phyloP scores from a whole-genome alignment of 495 filamentous ascomycete species.

The Ramalina peruviana region DNA sequence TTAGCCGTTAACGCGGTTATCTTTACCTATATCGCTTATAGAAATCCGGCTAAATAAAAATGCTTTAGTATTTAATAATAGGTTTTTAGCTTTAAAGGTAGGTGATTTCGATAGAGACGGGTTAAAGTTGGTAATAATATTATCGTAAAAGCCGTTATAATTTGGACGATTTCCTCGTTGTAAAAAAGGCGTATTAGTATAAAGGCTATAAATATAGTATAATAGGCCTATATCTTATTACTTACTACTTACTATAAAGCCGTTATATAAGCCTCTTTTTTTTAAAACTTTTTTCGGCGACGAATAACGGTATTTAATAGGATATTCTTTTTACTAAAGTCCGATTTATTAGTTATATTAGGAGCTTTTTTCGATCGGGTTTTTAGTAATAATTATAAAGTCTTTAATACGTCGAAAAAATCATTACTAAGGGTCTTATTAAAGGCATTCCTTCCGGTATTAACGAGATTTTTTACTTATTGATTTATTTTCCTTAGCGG shows the following conservation, averaged over 20 bases:
- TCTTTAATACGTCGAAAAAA: too few relatives aligned
- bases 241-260: not conserved
- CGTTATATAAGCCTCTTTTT: too few relatives aligned
- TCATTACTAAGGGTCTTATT: too few relatives aligned
- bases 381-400: not conserved
- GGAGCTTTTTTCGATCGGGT: not conserved
- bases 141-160: not conserved
- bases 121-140: not conserved
- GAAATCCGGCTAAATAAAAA: not conserved
- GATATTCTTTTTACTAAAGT: too few relatives aligned
- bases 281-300: too few relatives aligned
- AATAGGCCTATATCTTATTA: slow-evolving; percentile 1
- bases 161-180: not conserved
- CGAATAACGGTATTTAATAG: too few relatives aligned
- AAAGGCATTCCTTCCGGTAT: too few relatives aligned
- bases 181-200: not conserved
- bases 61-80: not conserved
- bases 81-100: not conserved
- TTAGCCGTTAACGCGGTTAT: not conserved
- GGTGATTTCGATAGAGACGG: not conserved
- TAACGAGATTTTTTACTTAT: too few relatives aligned
- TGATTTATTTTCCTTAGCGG: too few relatives aligned
- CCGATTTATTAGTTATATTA: too few relatives aligned
- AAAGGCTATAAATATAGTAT: not conserved
- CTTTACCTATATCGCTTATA: not conserved